phyloP scores from a whole-genome alignment of 306 rosid species.

The Aeschynomene evenia region DNA sequence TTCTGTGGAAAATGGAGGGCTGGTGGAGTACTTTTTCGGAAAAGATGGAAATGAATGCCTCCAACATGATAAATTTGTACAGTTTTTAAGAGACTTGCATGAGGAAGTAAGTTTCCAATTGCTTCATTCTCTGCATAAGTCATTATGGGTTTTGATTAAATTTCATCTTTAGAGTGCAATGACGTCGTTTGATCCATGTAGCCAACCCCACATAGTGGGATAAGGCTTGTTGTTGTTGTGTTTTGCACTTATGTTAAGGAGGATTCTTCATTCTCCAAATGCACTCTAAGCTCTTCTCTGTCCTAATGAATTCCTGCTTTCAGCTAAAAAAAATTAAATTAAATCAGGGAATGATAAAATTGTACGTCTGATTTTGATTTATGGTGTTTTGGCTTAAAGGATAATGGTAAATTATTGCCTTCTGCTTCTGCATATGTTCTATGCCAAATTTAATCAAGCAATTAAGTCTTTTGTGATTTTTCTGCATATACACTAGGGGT shows the following conservation, averaged over 20 bases:
- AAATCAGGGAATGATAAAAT: neutral
- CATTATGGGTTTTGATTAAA: conserved; percentile 15
- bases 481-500: neutral
- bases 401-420: neutral
- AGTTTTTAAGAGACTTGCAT: conserved; percentile 62
- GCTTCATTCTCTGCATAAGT: conserved; percentile 5
- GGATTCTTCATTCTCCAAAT: conserved; percentile 18
- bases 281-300: conserved; percentile 12
- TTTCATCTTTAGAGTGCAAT: conserved; percentile 13
- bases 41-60: conserved; percentile 65
- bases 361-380: neutral
- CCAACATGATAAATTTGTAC: conserved; percentile 61
- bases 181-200: too few relatives aligned
- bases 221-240: neutral
- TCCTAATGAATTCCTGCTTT: conserved; percentile 1
- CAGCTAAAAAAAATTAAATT: neutral
- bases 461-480: neutral
- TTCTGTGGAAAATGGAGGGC: conserved; percentile 85
- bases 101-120: conserved; percentile 54
- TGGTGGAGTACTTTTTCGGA: conserved; percentile 81
- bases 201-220: too few relatives aligned
- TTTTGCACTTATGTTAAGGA: conserved; percentile 22
- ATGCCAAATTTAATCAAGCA: neutral
- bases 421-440: neutral
- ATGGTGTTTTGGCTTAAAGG: neutral